phyloP scores from a whole-genome alignment of 106 monocot genomes.

The Dendrobium nobile region DNA sequence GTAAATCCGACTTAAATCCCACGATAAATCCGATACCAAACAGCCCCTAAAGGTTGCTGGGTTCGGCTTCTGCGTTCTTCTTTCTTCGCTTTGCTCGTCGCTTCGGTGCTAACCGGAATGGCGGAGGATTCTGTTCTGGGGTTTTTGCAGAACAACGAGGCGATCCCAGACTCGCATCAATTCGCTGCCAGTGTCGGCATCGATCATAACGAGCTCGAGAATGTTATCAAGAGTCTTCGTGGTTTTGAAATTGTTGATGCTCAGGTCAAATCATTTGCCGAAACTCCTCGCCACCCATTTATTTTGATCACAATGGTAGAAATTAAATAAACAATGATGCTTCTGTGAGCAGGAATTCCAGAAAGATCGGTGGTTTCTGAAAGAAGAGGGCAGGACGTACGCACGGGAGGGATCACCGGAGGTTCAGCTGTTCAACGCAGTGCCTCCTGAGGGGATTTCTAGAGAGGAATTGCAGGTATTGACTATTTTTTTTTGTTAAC shows the following conservation, averaged over 20 bases:
- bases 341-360: conserved; percentile 47
- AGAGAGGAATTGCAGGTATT: conserved; percentile 51
- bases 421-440: conserved; percentile 38
- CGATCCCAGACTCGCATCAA: conserved; percentile 56
- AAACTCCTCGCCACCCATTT: not conserved
- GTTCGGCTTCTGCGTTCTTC: no score
- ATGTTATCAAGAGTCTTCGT: conserved; percentile 72
- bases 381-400: conserved; percentile 75
- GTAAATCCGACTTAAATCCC: no score
- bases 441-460: conserved; percentile 69
- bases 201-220: conserved; percentile 68
- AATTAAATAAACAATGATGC: not conserved
- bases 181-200: conserved; percentile 59
- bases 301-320: not conserved
- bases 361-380: conserved; percentile 54
- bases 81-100: not conserved
- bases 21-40: no score
- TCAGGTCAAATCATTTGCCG: conserved; percentile 25
- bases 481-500: not conserved
- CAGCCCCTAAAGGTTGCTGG: no score
- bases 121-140: conserved; percentile 53
- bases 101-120: not conserved
- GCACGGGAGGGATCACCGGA: conserved; percentile 66
- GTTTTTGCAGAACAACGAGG: conserved; percentile 35
- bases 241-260: conserved; percentile 66